Evolutionary conservation across 495 filamentous ascomycete genomes (phyloP).

Genomic region (Daldinia caldariorum): DNA sequence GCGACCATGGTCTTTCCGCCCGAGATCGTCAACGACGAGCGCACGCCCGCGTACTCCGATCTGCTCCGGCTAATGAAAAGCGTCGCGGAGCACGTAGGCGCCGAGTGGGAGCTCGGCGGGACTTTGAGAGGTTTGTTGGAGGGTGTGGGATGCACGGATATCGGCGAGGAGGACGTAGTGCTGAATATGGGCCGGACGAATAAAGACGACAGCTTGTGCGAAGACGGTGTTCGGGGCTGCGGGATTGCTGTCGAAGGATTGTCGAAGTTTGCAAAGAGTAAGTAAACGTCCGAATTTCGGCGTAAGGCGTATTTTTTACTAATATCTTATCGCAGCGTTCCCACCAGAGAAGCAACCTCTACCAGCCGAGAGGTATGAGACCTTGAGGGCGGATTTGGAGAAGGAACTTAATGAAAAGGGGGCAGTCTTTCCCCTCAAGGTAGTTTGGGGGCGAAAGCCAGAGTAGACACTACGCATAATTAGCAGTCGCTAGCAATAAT

Average conservation of each 20-base stretch:
- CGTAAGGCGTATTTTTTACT: neutral
- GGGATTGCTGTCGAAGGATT: neutral
- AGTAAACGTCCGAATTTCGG: neutral
- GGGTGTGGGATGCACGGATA: neutral
- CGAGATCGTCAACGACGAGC: constrained; percentile 1
- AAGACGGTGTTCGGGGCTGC: neutral
- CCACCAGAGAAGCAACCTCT: neutral
- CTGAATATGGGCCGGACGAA: neutral
- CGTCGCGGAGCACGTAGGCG: neutral
- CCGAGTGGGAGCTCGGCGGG: neutral
- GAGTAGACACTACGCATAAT: neutral
- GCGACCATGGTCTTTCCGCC: constrained; percentile 2
- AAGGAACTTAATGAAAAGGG: constrained; percentile 1
- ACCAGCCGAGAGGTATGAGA: neutral
- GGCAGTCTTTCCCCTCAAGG: neutral
- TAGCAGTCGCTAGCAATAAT: neutral
- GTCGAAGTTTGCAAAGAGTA: neutral
- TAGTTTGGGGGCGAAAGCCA: neutral
- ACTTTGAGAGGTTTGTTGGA: neutral
- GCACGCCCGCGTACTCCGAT: neutral
- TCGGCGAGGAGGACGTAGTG: neutral
- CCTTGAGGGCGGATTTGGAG: neutral
- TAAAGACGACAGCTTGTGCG: neutral
- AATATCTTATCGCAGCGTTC: neutral
- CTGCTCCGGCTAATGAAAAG: neutral